A percentile compares a stretch with the other conserved stretches of the same genome.
Evolutionary conservation across 768 basidiomycete species (phyloP).

Genomic region (Naganishia antarctica): DNA sequence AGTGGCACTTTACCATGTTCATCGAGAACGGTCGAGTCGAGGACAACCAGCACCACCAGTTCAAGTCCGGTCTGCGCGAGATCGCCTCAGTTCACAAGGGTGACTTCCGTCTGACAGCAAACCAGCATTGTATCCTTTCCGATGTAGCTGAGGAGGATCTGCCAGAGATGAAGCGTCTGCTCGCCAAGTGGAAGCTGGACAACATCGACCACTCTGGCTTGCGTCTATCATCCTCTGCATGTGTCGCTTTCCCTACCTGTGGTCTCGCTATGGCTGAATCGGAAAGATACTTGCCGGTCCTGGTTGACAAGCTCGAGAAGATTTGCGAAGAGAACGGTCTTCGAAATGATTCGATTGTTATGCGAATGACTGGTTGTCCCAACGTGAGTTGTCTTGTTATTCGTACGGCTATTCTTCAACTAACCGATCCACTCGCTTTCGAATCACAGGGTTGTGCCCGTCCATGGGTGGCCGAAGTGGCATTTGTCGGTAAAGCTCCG

Average conservation of each 20-base stretch:
- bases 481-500: slow-evolving; percentile 92
- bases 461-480: slow-evolving; percentile 90
- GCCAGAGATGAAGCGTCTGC: slow-evolving; percentile 67
- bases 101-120: slow-evolving; percentile 83
- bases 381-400: slow-evolving; percentile 39
- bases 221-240: slow-evolving; percentile 84
- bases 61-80: slow-evolving; percentile 86
- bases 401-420: background rate
- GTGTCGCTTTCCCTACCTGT: slow-evolving; percentile 92
- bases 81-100: slow-evolving; percentile 95
- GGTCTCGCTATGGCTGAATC: slow-evolving; percentile 76
- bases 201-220: slow-evolving; percentile 73
- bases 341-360: slow-evolving; percentile 88
- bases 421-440: slow-evolving; percentile 5
- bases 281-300: slow-evolving; percentile 82
- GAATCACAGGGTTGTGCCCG: slow-evolving; percentile 65
- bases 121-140: slow-evolving; percentile 86
- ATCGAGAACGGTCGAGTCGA: slow-evolving; percentile 98
- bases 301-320: slow-evolving; percentile 87
- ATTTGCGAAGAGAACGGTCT: slow-evolving; percentile 90
- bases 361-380: slow-evolving; percentile 95
- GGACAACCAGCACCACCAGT: slow-evolving; percentile 75
- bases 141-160: slow-evolving; percentile 72
- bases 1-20: slow-evolving; percentile 85
- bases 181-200: slow-evolving; percentile 83